A percentile compares a stretch with the other conserved stretches of the same genome.
These are phyloP conservation scores for Phascolomyces articulosus DNA, from an alignment of 371 early-diverging fungal species.

Conservation along the genomic window DNA sequence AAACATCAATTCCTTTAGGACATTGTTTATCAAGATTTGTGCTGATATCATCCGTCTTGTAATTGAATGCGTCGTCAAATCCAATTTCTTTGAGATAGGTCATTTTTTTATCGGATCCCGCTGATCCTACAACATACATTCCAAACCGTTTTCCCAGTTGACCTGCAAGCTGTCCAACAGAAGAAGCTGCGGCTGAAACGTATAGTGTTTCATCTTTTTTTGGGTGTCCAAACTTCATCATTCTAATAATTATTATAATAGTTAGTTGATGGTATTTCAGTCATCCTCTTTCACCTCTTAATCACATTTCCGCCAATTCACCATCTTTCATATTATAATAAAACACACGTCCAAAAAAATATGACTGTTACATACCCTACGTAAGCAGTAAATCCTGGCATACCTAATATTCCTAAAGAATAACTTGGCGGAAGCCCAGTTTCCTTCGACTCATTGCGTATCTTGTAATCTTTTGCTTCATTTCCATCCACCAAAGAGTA, in stretches of 20 bases:
- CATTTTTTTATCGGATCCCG: conserved; percentile 82
- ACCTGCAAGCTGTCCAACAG: conserved; percentile 62
- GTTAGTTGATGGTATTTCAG: too few relatives aligned
- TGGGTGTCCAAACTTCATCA: conserved; percentile 17
- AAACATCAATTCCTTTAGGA: conserved; percentile 77
- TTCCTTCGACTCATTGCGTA: conserved; percentile 40
- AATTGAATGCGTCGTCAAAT: conserved; percentile 83
- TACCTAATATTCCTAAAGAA: conserved; percentile 56
- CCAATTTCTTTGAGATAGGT: conserved; percentile 64
- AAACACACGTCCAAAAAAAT: too few relatives aligned
- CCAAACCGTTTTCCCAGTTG: conserved; percentile 76
- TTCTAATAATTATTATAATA: too few relatives aligned
- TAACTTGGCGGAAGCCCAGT: conserved; percentile 49
- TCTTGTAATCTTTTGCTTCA: conserved; percentile 19
- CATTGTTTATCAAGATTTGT: conserved; percentile 49
- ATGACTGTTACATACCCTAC: conserved; percentile 26
- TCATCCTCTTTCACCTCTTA: too few relatives aligned
- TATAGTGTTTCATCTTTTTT: conserved; percentile 55
- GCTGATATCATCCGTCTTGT: conserved; percentile 65
- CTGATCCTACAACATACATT: conserved; percentile 77
- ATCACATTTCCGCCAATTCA: too few relatives aligned
- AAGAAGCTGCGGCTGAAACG: conserved; percentile 60
- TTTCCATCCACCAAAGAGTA: conserved; percentile 39
- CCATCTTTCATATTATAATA: too few relatives aligned
- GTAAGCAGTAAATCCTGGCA: conserved; percentile 59